Evolutionary conservation across 2,329 filamentous ascomycete species (phyloP), one percentile per base, ranked within the genome.

Genomic region (Cladosporium sp.): DNA sequence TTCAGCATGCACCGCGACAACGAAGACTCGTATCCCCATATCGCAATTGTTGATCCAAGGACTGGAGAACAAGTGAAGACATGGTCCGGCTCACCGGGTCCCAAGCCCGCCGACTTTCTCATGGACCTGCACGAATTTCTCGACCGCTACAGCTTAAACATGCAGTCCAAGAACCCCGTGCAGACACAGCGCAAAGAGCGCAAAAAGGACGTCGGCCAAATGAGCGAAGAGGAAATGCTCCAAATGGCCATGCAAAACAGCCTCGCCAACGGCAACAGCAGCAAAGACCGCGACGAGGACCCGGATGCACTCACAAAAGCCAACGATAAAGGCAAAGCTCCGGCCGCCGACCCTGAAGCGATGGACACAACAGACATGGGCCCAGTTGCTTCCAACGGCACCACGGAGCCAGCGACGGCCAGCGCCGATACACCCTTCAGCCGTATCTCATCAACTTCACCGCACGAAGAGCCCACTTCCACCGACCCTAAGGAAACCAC

Each of bases 171-270:
- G 77, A 99, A 99, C 70, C 94, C 94, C 0, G 91, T 99, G 4
- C 88, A 91, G 22, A 88, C 86, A 71, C 80, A 88, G 56, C 90
- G 90, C 73, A 81, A 86, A 3, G 88, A 91, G 59, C 64, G 66
- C 36, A 73, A 71, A 69, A 87, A 88, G 70, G 90, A 93, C 64
- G 84, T 97, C 1, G 88, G 89, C 60, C 86, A 89, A 39, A 93
- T 99, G 88, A 96, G 91, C 0, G 94, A 99, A 71, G 92, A 97
- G 51, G 92, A 99, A 76, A 96, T 96, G 92, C 78, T 99, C 66
- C 89, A 97, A 73, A 87, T 97, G 83, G 94, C 94, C 0, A 74
- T 99, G 70, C 86, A 92, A 72, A 94, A 95, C 76, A 97, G 92
- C 70, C 77, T 97, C 47, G 87, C 85, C 14, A 83, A 76, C 55